Base-by-base conservation (phyloP, 2,329 filamentous ascomycete species). In the Penicillium sp. region DNA sequence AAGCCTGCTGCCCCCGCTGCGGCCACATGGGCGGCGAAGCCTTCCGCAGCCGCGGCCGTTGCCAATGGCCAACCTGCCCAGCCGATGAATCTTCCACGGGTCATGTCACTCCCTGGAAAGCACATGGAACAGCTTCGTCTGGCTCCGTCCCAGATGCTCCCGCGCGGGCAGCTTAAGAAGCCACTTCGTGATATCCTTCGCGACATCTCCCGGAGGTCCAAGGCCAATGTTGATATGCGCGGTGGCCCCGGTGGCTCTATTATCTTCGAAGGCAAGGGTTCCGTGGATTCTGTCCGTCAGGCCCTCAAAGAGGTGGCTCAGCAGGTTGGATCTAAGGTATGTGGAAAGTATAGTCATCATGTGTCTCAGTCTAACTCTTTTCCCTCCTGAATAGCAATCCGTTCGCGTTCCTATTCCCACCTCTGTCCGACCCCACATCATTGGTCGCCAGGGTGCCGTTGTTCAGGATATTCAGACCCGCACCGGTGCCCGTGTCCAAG, bases 171-270 rank as follows among this genome's bases (percentile, higher is more conserved):
- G 68, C 76, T 96, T 64, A 95, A 88, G 78, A 89, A 89, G 60
- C 89, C 92, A 6, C 78, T 96, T 44, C 77, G 83, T 28, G 92
- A 97, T 59, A 85, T 93, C 57, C 77, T 96, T 65, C 88, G 89
- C 67, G 90, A 96, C 58, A 88, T 97, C 73, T 96, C 95, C 74
- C 88, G 87, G 72, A 88, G 87, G 66, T 95, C 89, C 53, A 90
- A 92, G 67, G 90, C 91, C 50, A 88, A 83, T 60, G 82, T 98
- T 59, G 85, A 87, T 59, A 86, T 91, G 78, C 82, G 82, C 50
- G 81, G 82, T 52, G 83, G 84, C n/a, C 80, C 84, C 55, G 84
- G 82, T 56, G 88, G 87, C 20, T 80, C 81, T 32, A 78, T 90
- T 60, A 84, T 86, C 60, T 95, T 98, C 66, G 88, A 92, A 69